Evolutionary conservation across 2,329 filamentous ascomycete species (phyloP).

Genomic region (Escovopsis sp.): DNA sequence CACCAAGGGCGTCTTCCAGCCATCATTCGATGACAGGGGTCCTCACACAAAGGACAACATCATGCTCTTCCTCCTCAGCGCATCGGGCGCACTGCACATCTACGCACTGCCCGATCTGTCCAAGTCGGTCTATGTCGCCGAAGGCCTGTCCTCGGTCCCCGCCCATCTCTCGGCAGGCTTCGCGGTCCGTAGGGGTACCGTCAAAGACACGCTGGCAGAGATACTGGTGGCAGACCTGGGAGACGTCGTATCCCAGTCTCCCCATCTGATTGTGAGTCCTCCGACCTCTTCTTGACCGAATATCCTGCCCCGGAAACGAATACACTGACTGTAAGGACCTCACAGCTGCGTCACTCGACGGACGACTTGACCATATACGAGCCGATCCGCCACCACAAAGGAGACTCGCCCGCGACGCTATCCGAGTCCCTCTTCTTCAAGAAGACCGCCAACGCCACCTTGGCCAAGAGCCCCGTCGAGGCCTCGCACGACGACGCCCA

Average conservation of each 20-base stretch:
- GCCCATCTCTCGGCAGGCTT: constrained; percentile 61
- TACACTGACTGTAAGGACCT: too few species aligned
- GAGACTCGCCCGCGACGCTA: constrained; percentile 25
- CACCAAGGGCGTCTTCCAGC: constrained; percentile 38
- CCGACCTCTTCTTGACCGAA: neutral
- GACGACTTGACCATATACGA: constrained; percentile 83
- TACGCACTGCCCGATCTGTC: constrained; percentile 63
- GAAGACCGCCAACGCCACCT: constrained; percentile 54
- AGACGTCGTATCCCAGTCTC: constrained; percentile 51
- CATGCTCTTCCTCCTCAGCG: constrained; percentile 63
- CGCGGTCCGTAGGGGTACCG: constrained; percentile 50
- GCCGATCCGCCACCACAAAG: constrained; percentile 44
- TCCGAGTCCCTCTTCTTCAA: constrained; percentile 54
- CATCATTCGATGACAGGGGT: constrained; percentile 23
- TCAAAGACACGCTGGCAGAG: constrained; percentile 62
- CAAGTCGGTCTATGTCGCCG: constrained; percentile 57
- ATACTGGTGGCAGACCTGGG: constrained; percentile 76
- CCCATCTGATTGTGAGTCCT: constrained; percentile 63
- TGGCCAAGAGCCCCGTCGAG: constrained; percentile 44
- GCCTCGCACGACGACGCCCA: constrained; percentile 35
- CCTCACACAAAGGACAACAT: constrained; percentile 33
- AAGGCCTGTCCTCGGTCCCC: constrained; percentile 65
- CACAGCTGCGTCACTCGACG: constrained; percentile 57
- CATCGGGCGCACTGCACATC: constrained; percentile 58
- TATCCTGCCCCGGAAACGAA: neutral